Conservation (phyloP, 2,329 filamentous ascomycete species). For the Talaromyces sp. region DNA sequence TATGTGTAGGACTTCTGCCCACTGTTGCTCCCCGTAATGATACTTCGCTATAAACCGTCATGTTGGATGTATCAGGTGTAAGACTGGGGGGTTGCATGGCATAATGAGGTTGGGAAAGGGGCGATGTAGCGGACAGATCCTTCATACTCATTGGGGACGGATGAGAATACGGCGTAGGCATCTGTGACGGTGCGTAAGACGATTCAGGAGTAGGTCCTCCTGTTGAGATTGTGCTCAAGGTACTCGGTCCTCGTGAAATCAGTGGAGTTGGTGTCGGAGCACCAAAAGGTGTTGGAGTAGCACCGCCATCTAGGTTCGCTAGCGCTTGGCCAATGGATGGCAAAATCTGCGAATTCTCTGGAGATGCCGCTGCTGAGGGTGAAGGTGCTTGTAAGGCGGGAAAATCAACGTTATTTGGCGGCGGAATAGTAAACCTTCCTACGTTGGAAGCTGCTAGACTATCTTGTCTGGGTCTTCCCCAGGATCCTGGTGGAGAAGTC, state of each 20-base stretch:
- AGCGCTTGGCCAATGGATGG: constrained; percentile 42
- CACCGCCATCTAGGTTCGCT: constrained; percentile 24
- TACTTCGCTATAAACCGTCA: constrained; percentile 29
- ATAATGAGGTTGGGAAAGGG: constrained; percentile 34
- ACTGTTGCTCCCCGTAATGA: constrained; percentile 26
- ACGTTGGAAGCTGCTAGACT: constrained; percentile 30
- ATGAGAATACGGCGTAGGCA: constrained; percentile 36
- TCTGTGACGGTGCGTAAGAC: constrained; percentile 20
- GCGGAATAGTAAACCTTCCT: constrained; percentile 32
- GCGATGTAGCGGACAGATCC: constrained; percentile 34
- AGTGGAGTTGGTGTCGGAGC: constrained; percentile 24
- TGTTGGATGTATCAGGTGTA: constrained; percentile 28
- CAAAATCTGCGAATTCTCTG: constrained; percentile 36
- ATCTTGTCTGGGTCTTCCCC: constrained; percentile 19
- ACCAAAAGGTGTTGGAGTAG: constrained; percentile 24
- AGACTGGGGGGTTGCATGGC: constrained; percentile 24
- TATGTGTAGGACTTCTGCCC: constrained; percentile 34
- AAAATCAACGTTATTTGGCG: constrained; percentile 33
- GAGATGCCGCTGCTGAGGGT: constrained; percentile 31
- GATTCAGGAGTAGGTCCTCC: constrained; percentile 7
- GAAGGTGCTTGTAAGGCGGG: constrained; percentile 40
- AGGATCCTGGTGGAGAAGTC: not conserved
- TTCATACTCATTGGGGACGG: constrained; percentile 39
- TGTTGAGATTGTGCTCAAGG: constrained; percentile 22
- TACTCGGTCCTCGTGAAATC: constrained; percentile 27